Base-by-base conservation (phyloP, 1,284 basidiomycete genomes). In the Clitocybe nebularis region DNA sequence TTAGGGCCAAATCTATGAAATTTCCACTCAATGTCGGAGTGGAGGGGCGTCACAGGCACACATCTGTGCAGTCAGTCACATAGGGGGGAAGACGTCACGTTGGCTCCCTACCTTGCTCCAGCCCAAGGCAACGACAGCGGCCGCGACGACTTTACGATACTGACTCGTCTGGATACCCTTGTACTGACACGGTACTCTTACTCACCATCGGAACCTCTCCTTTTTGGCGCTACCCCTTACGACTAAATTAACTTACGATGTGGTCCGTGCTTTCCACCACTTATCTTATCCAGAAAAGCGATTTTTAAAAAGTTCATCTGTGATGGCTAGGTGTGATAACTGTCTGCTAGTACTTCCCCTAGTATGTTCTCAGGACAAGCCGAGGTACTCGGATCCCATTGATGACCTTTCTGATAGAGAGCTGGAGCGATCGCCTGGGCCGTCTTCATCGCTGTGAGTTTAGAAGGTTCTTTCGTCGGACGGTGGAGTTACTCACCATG, bases 371-470 rank as follows among this genome's bases (percentile, higher is more conserved):
- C 32, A 38, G 45, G 30, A 43, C 39, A 39, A 43, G 26, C 26
- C 35, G 40, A 44, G 39, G 16, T 48, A 37, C 54, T 46, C 54
- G 64, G 57, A 62, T 61, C 16, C 36, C n/a, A 37, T 1, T 41
- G 20, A 33, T 39, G 38, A n/a, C n/a, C 47, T 51, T 53, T 49
- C 29, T 36, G 34, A 34, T 53, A 84, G 81, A 74, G 80, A 56
- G 77, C 67, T 61, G 85, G 85, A 58, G 82, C 84, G 42, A 88
- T 89, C 53, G 82, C 79, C 33, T 88, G 82, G 84, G 79, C 68
- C 49, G 68, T 79, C 46, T 53, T 81, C 52, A 78, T 89, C 50
- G 69, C 75, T 49, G 83, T 84, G 62, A 53, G 72, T 63, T 32
- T 32, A 13, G 19, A n/a, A n/a, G n/a, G 39, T 23, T 39, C 23